These are phyloP conservation scores for Harringtonia aguacate DNA, from an alignment of 2,329 filamentous ascomycete species.

Conservation along the genomic window DNA sequence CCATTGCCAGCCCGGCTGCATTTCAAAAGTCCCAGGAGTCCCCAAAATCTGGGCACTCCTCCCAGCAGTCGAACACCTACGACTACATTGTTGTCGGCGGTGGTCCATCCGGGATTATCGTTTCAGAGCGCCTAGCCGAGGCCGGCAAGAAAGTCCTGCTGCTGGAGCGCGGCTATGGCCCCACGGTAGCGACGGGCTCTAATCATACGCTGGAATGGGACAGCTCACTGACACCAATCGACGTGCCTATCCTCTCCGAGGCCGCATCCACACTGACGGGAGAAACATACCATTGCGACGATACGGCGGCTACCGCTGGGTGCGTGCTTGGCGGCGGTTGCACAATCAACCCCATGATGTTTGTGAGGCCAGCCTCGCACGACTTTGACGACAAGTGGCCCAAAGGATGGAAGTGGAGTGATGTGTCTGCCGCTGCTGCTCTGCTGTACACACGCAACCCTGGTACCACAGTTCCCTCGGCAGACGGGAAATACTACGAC, in stretches of 20 bases:
- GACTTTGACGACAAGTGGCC: slow-evolving; percentile 70
- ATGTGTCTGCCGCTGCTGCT: slow-evolving; percentile 47
- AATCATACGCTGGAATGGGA: slow-evolving; percentile 35
- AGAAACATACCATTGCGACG: slow-evolving; percentile 49
- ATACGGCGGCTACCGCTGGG: slow-evolving; percentile 43
- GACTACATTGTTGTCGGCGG: slow-evolving; percentile 55
- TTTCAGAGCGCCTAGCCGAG: slow-evolving; percentile 53
- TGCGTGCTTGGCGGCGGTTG: slow-evolving; percentile 60
- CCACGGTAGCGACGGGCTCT: slow-evolving; percentile 10
- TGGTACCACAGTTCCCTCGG: slow-evolving; percentile 54
- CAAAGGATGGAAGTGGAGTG: slow-evolving; percentile 55
- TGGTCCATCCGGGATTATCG: slow-evolving; percentile 49
- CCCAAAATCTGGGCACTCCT: too few relatives aligned
- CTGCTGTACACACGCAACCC: slow-evolving; percentile 61
- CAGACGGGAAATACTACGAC: slow-evolving; percentile 55
- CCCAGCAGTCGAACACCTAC: slow-evolving; percentile 22
- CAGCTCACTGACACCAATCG: slow-evolving; percentile 56
- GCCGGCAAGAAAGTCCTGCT: slow-evolving; percentile 55
- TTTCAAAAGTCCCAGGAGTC: too few relatives aligned
- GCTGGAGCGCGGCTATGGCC: slow-evolving; percentile 48
- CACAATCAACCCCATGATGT: slow-evolving; percentile 50
- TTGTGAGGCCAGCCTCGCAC: slow-evolving; percentile 50
- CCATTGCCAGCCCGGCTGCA: too few relatives aligned
- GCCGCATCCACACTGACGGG: slow-evolving; percentile 32
- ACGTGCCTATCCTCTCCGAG: slow-evolving; percentile 54